Evolutionary conservation across 139 green algal genomes (phyloP).

Genomic region (Edaphochlamys debaryana): DNA sequence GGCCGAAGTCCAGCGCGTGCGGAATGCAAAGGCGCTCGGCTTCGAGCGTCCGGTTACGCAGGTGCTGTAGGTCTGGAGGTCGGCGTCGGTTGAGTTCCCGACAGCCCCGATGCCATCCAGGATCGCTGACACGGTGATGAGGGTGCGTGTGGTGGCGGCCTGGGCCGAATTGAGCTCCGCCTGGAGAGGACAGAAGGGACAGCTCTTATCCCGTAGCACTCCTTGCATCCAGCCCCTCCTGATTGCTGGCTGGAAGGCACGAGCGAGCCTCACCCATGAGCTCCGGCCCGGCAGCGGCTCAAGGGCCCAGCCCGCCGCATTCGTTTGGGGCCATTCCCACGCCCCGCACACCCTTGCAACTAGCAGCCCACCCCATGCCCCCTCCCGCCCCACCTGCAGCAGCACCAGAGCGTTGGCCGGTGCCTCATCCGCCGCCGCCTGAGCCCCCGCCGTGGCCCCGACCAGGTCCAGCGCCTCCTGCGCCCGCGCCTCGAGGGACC

Average conservation of each 20-base stretch:
- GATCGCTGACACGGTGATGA: not conserved
- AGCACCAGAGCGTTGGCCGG: too few relatives aligned
- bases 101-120: not conserved
- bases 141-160: too few relatives aligned
- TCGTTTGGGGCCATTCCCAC: too few relatives aligned
- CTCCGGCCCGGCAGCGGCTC: not conserved
- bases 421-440: too few relatives aligned
- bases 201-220: too few relatives aligned
- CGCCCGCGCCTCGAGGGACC: not conserved
- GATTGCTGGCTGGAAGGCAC: too few relatives aligned
- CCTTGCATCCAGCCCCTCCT: too few relatives aligned
- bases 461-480: not conserved
- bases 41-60: not conserved
- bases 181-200: not conserved
- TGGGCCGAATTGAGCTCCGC: not conserved
- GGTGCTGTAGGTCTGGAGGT: not conserved
- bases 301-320: too few relatives aligned
- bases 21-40: not conserved
- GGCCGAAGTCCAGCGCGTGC: not conserved
- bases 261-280: not conserved
- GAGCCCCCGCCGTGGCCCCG: too few relatives aligned
- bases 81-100: not conserved
- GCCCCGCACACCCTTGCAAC: too few relatives aligned
- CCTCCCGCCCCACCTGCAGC: too few relatives aligned
- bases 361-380: too few relatives aligned